A percentile compares a stretch with the other conserved stretches of the same genome.
These are phyloP conservation scores for Schoenoplectus triqueter DNA, from an alignment of 202 grass and related monocot species.

Conservation along the genomic window DNA sequence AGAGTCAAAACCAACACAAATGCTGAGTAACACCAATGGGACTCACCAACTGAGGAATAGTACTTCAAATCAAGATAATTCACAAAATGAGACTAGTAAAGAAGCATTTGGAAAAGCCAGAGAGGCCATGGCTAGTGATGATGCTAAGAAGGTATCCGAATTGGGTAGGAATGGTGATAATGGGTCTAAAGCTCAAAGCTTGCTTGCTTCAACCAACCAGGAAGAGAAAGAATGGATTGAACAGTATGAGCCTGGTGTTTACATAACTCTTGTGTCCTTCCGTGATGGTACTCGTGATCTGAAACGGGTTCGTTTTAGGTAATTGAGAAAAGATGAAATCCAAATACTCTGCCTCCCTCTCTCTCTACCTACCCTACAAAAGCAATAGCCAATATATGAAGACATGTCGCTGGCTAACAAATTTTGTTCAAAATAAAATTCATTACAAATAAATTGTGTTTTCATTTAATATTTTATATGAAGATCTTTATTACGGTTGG, in stretches of 20 bases:
- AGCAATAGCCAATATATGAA: no score
- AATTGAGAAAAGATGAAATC: constrained; percentile 36
- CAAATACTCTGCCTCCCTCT: not conserved
- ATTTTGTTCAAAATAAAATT: not conserved
- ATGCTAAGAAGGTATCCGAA: constrained; percentile 33
- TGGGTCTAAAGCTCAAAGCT: constrained; percentile 31
- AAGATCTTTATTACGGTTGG: not conserved
- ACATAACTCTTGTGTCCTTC: constrained; percentile 79
- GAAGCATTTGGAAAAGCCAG: constrained; percentile 21
- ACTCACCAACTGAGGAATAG: constrained; percentile 52
- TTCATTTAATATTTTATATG: not conserved
- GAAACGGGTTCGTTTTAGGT: constrained; percentile 98
- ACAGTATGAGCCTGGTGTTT: constrained; percentile 94
- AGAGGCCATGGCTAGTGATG: constrained; percentile 29
- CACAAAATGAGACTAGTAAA: constrained; percentile 46
- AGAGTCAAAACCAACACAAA: constrained; percentile 52
- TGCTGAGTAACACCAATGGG: constrained; percentile 58
- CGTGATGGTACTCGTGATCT: constrained; percentile 80
- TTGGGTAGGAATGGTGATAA: constrained; percentile 42
- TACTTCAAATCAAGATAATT: constrained; percentile 48
- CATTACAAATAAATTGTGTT: constrained; percentile 28
- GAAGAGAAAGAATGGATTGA: constrained; percentile 90
- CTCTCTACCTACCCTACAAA: not conserved
- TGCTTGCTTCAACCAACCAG: constrained; percentile 55
- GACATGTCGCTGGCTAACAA: not conserved